Evolutionary conservation across 768 basidiomycete species (phyloP).

Genomic region (Amanita polypyramis): DNA sequence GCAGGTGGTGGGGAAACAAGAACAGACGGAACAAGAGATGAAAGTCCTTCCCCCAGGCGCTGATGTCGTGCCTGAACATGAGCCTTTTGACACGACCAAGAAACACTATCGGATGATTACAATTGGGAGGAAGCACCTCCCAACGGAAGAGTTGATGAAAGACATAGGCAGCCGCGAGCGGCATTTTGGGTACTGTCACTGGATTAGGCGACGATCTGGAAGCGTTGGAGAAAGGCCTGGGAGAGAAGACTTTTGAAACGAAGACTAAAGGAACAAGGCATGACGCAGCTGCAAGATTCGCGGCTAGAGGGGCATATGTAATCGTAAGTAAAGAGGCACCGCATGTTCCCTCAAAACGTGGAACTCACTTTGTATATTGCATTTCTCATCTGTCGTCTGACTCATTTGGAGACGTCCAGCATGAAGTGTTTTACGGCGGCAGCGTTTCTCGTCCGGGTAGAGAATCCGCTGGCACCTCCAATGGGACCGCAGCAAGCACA

Average conservation of each 20-base stretch:
- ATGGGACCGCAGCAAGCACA: constrained; percentile 21
- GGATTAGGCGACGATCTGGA: constrained; percentile 41
- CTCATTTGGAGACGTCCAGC: constrained; percentile 44
- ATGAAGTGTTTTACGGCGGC: constrained; percentile 44
- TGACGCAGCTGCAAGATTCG: constrained; percentile 39
- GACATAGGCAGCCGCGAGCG: constrained; percentile 19
- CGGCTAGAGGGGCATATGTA: constrained; percentile 48
- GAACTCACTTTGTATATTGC: constrained; percentile 48
- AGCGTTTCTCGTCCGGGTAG: constrained; percentile 50
- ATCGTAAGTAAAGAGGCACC: constrained; percentile 39
- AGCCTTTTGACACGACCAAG: constrained; percentile 20
- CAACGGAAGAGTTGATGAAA: constrained; percentile 24
- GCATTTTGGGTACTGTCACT: constrained; percentile 42
- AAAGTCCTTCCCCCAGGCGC: constrained; percentile 30
- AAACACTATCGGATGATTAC: constrained; percentile 41
- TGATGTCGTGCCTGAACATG: constrained; percentile 37
- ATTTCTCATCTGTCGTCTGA: constrained; percentile 40
- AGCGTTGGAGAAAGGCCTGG: constrained; percentile 36
- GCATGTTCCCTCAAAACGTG: constrained; percentile 30
- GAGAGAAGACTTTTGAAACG: constrained; percentile 45
- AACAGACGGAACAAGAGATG: constrained; percentile 20
- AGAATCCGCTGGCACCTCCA: constrained; percentile 43
- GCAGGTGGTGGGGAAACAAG: not conserved
- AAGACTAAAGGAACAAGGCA: constrained; percentile 53
- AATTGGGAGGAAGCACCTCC: constrained; percentile 50